phyloP scores from a whole-genome alignment of 352 stramenopile genomes.

The Peronospora farinosa region DNA sequence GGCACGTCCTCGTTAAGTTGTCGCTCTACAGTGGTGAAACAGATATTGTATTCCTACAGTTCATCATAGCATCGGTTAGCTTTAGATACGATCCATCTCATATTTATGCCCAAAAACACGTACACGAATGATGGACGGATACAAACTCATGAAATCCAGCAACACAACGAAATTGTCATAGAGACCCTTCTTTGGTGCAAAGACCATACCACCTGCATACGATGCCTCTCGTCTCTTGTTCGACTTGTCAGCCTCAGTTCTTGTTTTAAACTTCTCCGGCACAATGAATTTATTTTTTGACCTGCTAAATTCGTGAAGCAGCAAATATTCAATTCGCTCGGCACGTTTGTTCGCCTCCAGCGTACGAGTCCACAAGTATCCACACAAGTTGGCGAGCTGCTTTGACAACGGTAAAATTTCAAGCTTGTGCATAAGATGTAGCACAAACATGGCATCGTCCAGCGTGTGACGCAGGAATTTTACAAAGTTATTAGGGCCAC shows the following conservation, averaged over 20 bases:
- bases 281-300: slow-evolving; percentile 96
- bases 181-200: slow-evolving; percentile 98
- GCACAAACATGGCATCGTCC: slow-evolving; percentile 94
- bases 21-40: slow-evolving; percentile 97
- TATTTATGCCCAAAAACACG: slow-evolving; percentile 9
- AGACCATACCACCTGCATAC: slow-evolving; percentile 98
- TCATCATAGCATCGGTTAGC: slow-evolving; percentile 8
- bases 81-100: not conserved
- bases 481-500: slow-evolving; percentile 86
- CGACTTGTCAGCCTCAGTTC: slow-evolving; percentile 52
- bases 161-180: slow-evolving; percentile 99
- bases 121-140: slow-evolving; percentile 97
- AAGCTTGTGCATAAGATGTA: slow-evolving; percentile 96
- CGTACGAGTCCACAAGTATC: slow-evolving; percentile 96
- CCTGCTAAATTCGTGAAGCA: slow-evolving; percentile 97
- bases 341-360: slow-evolving; percentile 95
- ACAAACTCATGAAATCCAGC: slow-evolving; percentile 99
- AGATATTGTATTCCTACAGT: slow-evolving; percentile 99
- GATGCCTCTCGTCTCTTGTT: slow-evolving; percentile 77
- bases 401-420: slow-evolving; percentile 98
- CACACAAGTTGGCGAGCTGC: slow-evolving; percentile 97
- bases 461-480: slow-evolving; percentile 92
- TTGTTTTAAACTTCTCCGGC: slow-evolving; percentile 90
- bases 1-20: slow-evolving; percentile 54
- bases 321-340: slow-evolving; percentile 98